Evolutionary conservation across 1,139 yeast genomes (phyloP), one percentile per base, ranked within the genome.

Genomic region (Candida tetrigidarum): DNA sequence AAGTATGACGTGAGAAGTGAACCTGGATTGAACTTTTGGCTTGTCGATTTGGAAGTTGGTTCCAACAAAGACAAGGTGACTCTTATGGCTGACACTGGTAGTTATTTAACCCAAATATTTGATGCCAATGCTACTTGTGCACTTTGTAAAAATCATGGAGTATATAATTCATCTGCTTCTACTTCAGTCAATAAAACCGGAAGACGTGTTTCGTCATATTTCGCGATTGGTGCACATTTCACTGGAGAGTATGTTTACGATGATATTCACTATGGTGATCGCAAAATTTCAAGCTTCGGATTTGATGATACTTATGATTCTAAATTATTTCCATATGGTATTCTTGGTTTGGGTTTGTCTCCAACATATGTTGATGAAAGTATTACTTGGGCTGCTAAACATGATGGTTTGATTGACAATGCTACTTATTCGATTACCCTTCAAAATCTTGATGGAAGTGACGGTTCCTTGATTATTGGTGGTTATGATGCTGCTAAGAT

Each of bases 401-500:
- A 39, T 4, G 18, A 19, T 15, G 46, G 46, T 3, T 10, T 25
- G 7, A 43, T 43, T 29, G 26, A 27, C 15, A 43, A 34, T 22
- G 36, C 42, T 34, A 25, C 33, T 5, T 43, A 10, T 20, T 43
- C 46, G 3, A 22, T 38, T n/a, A 26, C 15, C 27, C 7, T 37
- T n/a, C 20, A 32, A 3, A 29, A 29, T 18, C 28, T 14, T 5
- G 25, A 22, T 14, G 44, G 27, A 12, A 11, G 16, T 5, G 6
- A 22, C 3, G 44, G 44, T 8, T 8, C 3, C 6, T 28, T 42
- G 3, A 18, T 42, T 18, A 12, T 43, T 16, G 46, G 46, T 23
- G 46, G 43, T 35, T 30, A 39, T 16, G 46, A 43, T 39, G 29
- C 41, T 39, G 46, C 43, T 10, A 43, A 43, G 36, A 4, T 29